phyloP scores from a whole-genome alignment of 129 eudicot species.

The Tagetes patula region DNA sequence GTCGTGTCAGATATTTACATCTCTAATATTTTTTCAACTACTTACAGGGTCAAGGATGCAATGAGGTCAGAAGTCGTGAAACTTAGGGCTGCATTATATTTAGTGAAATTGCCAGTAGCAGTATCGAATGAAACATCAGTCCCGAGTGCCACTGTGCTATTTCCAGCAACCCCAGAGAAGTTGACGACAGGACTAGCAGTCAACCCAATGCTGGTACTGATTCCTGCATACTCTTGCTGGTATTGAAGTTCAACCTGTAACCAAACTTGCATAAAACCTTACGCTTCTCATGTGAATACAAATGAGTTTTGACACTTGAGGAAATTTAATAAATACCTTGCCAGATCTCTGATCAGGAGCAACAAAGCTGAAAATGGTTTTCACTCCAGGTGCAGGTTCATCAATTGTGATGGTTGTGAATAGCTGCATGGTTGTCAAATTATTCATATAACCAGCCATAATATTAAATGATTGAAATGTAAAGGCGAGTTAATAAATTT shows the following conservation, averaged over 20 bases:
- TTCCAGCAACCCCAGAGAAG: conserved; percentile 91
- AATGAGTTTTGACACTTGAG: not conserved
- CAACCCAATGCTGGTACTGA: conserved; percentile 79
- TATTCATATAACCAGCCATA: conserved; percentile 54
- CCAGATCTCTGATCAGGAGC: conserved; percentile 77
- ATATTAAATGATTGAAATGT: conserved; percentile 9
- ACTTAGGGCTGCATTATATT: conserved; percentile 73
- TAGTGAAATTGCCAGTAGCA: conserved; percentile 63
- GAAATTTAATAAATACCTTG: conserved; percentile 46
- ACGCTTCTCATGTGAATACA: not conserved
- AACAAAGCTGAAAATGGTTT: conserved; percentile 59
- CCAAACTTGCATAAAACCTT: conserved; percentile 13
- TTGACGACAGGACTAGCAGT: conserved; percentile 82
- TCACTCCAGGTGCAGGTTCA: conserved; percentile 81
- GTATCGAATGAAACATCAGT: conserved; percentile 87
- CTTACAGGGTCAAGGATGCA: conserved; percentile 76
- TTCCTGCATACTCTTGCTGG: conserved; percentile 76
- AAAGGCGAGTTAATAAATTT: conserved; percentile 18
- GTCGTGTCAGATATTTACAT: no score
- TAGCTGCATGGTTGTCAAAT: conserved; percentile 41
- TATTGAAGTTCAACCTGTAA: conserved; percentile 79
- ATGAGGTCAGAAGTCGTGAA: conserved; percentile 72
- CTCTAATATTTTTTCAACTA: not conserved
- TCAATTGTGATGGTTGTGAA: conserved; percentile 64
- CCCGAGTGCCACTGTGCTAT: conserved; percentile 57